These are phyloP conservation scores for Ophiostoma piceae DNA, from an alignment of 2,329 filamentous ascomycete genomes.

Conservation along the genomic window DNA sequence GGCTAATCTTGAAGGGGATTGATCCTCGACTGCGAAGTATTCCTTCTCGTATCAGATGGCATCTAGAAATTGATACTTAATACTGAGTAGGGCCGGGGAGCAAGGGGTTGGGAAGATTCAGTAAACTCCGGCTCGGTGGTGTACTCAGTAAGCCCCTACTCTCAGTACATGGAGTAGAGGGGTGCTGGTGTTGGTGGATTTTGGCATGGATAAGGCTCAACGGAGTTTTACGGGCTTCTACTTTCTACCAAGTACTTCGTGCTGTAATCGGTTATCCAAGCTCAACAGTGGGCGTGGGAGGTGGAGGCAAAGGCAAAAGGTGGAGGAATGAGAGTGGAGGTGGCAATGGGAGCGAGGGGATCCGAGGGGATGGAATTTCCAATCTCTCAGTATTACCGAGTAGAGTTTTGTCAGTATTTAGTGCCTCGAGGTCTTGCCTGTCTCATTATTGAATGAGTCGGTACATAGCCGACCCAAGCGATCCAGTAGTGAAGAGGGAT, in stretches of 20 bases:
- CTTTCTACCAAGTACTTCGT: background rate
- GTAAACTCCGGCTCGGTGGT: background rate
- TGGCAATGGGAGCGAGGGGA: constrained; percentile 3
- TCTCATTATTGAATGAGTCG: background rate
- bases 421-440: background rate
- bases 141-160: background rate
- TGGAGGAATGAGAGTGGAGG: background rate
- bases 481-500: background rate
- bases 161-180: no score
- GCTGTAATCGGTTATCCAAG: background rate
- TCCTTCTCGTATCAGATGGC: background rate
- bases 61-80: background rate
- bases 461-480: background rate
- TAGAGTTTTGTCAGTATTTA: background rate
- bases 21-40: background rate
- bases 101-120: constrained; percentile 3
- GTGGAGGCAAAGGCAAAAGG: background rate
- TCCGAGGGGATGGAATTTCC: background rate
- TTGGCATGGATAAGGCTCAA: background rate
- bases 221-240: background rate
- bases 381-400: background rate
- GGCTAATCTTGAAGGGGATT: background rate
- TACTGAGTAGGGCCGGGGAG: background rate
- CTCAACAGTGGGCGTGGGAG: constrained; percentile 1
- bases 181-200: background rate